Conservation (phyloP, 176 grass and related monocot species). For the Juncus effusus region DNA sequence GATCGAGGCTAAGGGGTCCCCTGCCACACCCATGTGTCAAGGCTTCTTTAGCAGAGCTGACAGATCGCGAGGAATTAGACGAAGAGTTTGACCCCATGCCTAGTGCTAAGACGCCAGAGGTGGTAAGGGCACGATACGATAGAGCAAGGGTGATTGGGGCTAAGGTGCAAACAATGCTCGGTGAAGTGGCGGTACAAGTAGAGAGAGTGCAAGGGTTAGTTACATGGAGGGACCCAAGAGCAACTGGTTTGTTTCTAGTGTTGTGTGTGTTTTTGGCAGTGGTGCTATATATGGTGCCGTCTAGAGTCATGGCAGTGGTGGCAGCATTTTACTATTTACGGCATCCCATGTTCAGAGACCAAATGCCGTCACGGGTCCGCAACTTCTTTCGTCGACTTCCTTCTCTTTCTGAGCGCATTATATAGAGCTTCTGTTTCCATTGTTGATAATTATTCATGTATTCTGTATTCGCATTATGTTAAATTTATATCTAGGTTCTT, state of each 20-base stretch:
- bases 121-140: constrained; percentile 67
- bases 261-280: constrained; percentile 51
- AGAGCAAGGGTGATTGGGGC: constrained; percentile 50
- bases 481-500: neutral
- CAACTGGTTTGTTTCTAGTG: constrained; percentile 73
- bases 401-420: constrained; percentile 67
- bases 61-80: constrained; percentile 76
- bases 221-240: constrained; percentile 74
- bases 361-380: constrained; percentile 48
- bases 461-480: constrained; percentile 10
- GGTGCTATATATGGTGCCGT: constrained; percentile 61
- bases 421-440: constrained; percentile 28
- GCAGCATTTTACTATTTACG: constrained; percentile 68
- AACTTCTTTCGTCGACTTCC: constrained; percentile 86
- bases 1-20: constrained; percentile 35
- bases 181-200: constrained; percentile 75
- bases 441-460: neutral
- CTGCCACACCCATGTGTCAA: constrained; percentile 55
- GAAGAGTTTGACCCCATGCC: constrained; percentile 86
- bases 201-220: constrained; percentile 88
- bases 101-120: constrained; percentile 47
- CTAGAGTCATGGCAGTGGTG: constrained; percentile 46
- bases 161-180: constrained; percentile 74
- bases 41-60: constrained; percentile 62
- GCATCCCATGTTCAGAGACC: constrained; percentile 82